Percentiles rank a stretch among this genome's conserved stretches.
phyloP scores from a whole-genome alignment of 257 asterid species.

The Capsicum baccatum region DNA sequence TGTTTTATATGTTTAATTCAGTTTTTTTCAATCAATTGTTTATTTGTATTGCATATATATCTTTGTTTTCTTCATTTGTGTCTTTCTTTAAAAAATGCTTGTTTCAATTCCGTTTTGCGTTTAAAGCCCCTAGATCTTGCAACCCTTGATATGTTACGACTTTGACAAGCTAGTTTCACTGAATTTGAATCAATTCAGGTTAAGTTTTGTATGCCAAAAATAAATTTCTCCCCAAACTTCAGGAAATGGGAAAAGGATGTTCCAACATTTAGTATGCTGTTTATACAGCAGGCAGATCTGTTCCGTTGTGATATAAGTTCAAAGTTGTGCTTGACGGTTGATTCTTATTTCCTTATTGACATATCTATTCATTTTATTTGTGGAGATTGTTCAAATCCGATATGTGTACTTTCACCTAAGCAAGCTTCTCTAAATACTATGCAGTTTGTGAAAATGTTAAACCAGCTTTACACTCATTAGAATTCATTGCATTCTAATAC shows the following conservation, averaged over 20 bases:
- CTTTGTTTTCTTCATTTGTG: background rate
- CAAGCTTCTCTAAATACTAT: background rate
- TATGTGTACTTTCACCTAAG: background rate
- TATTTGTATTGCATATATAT: background rate
- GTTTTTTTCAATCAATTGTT: background rate
- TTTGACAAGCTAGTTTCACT: background rate
- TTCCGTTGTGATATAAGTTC: background rate
- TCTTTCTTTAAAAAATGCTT: background rate
- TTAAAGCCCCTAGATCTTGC: background rate
- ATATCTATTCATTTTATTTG: background rate
- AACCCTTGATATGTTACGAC: background rate
- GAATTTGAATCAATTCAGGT: background rate
- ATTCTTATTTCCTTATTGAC: slow-evolving; percentile 3
- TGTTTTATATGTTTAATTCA: no score
- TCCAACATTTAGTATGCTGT: background rate
- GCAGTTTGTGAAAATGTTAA: slow-evolving; percentile 12
- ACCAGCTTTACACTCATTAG: background rate
- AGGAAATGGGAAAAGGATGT: background rate
- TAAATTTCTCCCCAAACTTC: background rate
- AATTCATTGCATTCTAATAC: background rate
- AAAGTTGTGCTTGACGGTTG: background rate
- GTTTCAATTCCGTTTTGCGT: background rate
- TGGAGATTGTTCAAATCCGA: slow-evolving; percentile 14
- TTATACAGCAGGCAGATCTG: background rate
- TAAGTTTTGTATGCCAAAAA: background rate